Percentiles rank a stretch among this genome's conserved stretches.
Conservation (phyloP, 2,329 filamentous ascomycete genomes). For the Nigrograna mackinnonii region DNA sequence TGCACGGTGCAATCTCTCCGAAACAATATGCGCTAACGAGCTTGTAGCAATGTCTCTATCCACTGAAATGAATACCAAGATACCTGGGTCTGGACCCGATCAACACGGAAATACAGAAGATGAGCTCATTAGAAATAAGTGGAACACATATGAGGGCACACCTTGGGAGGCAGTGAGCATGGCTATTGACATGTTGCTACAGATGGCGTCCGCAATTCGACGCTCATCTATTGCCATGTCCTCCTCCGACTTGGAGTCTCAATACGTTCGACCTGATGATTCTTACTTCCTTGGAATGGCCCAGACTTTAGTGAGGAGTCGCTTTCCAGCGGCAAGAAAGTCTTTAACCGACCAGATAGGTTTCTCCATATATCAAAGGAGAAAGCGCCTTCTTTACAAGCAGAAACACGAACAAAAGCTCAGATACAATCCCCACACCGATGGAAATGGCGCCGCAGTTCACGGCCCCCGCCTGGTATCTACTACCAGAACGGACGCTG, state of each 20-base stretch:
- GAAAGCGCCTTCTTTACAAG: neutral
- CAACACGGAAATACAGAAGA: neutral
- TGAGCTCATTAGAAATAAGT: neutral
- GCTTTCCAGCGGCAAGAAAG: neutral
- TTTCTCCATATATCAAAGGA: neutral
- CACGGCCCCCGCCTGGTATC: too few species aligned
- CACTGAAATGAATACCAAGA: neutral
- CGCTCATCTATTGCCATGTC: neutral
- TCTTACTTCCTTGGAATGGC: neutral
- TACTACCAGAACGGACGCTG: too few species aligned
- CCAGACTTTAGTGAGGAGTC: neutral
- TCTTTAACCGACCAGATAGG: neutral
- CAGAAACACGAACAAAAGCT: neutral
- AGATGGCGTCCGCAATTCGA: neutral
- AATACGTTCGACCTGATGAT: neutral
- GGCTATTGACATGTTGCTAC: neutral
- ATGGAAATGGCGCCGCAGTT: too few species aligned
- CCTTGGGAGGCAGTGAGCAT: neutral
- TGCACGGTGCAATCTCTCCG: too few species aligned
- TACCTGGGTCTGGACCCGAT: neutral
- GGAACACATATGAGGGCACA: neutral
- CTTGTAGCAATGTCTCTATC: too few species aligned
- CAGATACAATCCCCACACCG: too few species aligned
- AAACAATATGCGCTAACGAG: too few species aligned
- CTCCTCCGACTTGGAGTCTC: neutral